phyloP scores from a whole-genome alignment of 306 rosid species.

The Hippophae rhamnoides region DNA sequence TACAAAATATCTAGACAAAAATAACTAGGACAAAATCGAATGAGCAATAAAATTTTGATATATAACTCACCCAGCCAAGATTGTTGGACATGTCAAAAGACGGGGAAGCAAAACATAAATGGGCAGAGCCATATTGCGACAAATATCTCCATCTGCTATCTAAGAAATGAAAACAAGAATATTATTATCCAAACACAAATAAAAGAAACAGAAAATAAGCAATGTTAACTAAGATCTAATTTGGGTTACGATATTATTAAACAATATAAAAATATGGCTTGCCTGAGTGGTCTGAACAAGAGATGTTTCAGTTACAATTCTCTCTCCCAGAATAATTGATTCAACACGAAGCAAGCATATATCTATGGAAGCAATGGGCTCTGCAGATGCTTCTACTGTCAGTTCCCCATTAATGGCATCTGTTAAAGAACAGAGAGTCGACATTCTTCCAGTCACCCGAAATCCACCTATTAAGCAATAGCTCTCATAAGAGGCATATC shows the following conservation, averaged over 20 bases:
- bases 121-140: constrained; percentile 56
- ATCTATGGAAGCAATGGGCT: constrained; percentile 74
- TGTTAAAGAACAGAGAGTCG: constrained; percentile 64
- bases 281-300: constrained; percentile 87
- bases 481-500: constrained; percentile 12
- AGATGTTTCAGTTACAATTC: constrained; percentile 66
- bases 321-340: constrained; percentile 83
- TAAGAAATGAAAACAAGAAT: constrained; percentile 16
- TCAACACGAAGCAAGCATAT: constrained; percentile 75
- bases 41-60: not conserved
- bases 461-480: constrained; percentile 65
- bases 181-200: too few species aligned
- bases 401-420: constrained; percentile 71
- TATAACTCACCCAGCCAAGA: constrained; percentile 69
- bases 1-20: constrained; percentile 2
- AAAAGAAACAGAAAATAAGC: not conserved
- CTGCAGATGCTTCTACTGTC: constrained; percentile 73
- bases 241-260: not conserved
- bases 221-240: constrained; percentile 9
- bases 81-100: constrained; percentile 82
- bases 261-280: constrained; percentile 19
- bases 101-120: constrained; percentile 76
- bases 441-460: constrained; percentile 73
- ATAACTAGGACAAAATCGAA: not conserved
- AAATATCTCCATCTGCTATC: constrained; percentile 89